Conservation (phyloP, 257 asterid genomes). For the Penstemon davidsonii region DNA sequence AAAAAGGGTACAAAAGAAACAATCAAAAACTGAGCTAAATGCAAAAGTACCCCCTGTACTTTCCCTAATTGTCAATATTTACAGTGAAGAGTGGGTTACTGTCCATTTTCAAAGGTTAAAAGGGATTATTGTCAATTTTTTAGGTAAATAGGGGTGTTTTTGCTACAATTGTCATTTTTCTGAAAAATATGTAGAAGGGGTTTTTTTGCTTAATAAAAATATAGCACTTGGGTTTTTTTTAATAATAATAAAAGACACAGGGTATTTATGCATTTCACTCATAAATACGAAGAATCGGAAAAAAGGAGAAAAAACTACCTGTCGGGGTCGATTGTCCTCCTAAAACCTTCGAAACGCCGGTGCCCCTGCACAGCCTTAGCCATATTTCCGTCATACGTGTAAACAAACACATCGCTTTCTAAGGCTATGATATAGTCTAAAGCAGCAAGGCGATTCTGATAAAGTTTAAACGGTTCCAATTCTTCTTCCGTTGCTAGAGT, state of each 20-base stretch:
- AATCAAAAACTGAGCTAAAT: too few relatives aligned
- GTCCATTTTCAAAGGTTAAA: too few relatives aligned
- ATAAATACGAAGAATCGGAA: background rate
- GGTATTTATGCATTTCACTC: background rate
- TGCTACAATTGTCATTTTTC: too few relatives aligned
- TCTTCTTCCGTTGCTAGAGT: constrained; percentile 53
- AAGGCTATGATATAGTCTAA: constrained; percentile 60
- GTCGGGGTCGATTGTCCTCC: constrained; percentile 59
- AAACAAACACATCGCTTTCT: constrained; percentile 62
- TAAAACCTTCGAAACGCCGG: constrained; percentile 57
- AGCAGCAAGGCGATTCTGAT: constrained; percentile 76
- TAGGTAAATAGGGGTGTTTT: too few relatives aligned
- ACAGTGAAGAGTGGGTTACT: too few relatives aligned
- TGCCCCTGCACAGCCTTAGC: constrained; percentile 81
- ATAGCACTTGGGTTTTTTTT: background rate
- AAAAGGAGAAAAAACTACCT: constrained; percentile 33
- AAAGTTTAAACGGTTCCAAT: constrained; percentile 38
- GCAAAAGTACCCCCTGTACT: too few relatives aligned
- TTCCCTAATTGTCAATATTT: too few relatives aligned
- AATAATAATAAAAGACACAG: background rate
- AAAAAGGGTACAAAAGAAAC: too few relatives aligned
- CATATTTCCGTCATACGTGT: constrained; percentile 77
- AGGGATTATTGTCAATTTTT: too few relatives aligned
- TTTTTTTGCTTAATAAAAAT: background rate
- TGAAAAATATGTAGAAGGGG: background rate